Percentiles rank a stretch among this genome's conserved stretches.
Conservation (phyloP, 1,139 yeast genomes). For the Zygosaccharomyces pseudobailii region DNA sequence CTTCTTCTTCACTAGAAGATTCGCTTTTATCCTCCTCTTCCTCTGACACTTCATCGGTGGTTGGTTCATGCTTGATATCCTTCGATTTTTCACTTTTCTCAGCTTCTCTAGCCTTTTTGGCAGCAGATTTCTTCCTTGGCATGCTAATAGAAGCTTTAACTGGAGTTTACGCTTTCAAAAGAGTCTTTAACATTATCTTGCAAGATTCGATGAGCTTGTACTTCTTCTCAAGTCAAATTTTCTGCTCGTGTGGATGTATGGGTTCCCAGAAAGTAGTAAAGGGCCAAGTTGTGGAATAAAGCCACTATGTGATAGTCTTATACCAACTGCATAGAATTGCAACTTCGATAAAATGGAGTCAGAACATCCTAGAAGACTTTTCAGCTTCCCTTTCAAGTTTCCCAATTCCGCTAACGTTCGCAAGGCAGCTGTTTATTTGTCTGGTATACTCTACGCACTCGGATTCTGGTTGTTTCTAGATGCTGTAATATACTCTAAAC, state of each 20-base stretch:
- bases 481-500: constrained; percentile 79
- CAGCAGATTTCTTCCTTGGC: constrained; percentile 91
- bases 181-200: neutral
- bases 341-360: constrained; percentile 15
- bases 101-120: constrained; percentile 66
- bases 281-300: neutral
- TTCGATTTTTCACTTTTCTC: constrained; percentile 21
- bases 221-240: constrained; percentile 4
- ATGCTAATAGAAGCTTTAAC: constrained; percentile 34
- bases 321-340: neutral
- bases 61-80: constrained; percentile 5
- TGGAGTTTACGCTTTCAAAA: neutral
- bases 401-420: constrained; percentile 71
- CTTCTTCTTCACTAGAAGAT: constrained; percentile 72
- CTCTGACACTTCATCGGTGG: constrained; percentile 14
- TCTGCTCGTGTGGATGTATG: constrained; percentile 3
- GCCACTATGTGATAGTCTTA: neutral
- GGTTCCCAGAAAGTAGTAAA: constrained; percentile 2
- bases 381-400: constrained; percentile 52
- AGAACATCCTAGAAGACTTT: constrained; percentile 35
- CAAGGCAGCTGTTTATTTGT: constrained; percentile 52
- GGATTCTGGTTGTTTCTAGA: constrained; percentile 91
- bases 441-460: constrained; percentile 52
- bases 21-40: constrained; percentile 27
- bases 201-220: constrained; percentile 13